These are phyloP conservation scores for Amylostereum chailletii DNA, from an alignment of 1,284 basidiomycete species.

Conservation along the genomic window DNA sequence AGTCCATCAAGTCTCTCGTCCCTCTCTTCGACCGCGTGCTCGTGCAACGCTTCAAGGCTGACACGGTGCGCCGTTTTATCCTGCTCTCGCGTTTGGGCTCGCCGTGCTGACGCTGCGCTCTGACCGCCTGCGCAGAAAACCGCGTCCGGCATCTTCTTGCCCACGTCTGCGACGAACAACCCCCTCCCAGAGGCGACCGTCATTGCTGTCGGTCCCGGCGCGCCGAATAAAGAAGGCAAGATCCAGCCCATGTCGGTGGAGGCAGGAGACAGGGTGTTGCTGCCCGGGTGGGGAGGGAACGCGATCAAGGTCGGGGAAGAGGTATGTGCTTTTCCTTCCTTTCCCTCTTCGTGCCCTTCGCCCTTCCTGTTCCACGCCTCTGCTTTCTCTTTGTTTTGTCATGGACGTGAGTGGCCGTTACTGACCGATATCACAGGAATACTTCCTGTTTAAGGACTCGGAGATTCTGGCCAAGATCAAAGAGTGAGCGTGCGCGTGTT, in stretches of 20 bases:
- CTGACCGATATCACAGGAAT: constrained; percentile 56
- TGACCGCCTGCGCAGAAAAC: constrained; percentile 64
- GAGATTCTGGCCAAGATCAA: constrained; percentile 97
- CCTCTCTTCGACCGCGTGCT: constrained; percentile 95
- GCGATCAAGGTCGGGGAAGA: constrained; percentile 96
- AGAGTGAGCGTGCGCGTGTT: constrained; percentile 48
- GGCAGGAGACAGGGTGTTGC: constrained; percentile 86
- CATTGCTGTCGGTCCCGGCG: constrained; percentile 91
- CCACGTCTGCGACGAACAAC: constrained; percentile 73
- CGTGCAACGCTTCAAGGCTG: constrained; percentile 95
- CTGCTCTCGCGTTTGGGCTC: background rate
- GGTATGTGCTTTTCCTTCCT: constrained; percentile 39
- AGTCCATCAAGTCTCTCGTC: constrained; percentile 86
- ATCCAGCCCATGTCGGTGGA: constrained; percentile 76
- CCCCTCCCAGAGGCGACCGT: constrained; percentile 96
- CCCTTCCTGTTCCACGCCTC: too few species aligned
- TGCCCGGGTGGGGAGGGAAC: constrained; percentile 95
- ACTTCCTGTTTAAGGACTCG: constrained; percentile 89
- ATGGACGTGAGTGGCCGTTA: background rate
- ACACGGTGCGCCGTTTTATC: constrained; percentile 51
- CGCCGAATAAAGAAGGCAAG: constrained; percentile 78
- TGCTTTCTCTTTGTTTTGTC: background rate
- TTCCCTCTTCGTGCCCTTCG: background rate
- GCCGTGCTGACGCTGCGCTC: background rate
- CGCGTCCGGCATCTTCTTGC: constrained; percentile 88